Evolutionary conservation across 2,329 filamentous ascomycete species (phyloP).

Genomic region (Paraphoma sp.): DNA sequence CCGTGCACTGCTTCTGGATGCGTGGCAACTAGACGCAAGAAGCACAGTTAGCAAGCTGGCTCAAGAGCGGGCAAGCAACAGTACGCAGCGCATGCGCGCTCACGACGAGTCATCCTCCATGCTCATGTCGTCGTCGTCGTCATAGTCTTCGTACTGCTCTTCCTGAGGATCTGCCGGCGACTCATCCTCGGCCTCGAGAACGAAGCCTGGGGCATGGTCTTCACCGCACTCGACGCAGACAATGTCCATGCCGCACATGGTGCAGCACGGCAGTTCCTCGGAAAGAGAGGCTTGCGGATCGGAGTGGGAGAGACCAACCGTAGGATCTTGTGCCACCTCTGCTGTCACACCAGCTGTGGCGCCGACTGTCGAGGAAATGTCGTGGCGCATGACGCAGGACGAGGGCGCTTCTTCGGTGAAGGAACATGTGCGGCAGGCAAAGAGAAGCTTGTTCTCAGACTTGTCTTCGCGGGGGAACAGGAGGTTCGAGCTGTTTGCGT

Average conservation of each 20-base stretch:
- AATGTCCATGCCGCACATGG: conserved; percentile 64
- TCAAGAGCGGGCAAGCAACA: conserved; percentile 45
- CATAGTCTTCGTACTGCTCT: conserved; percentile 22
- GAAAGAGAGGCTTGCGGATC: conserved; percentile 35
- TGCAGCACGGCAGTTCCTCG: conserved; percentile 58
- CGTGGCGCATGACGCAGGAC: conserved; percentile 93
- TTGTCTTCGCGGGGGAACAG: conserved; percentile 96
- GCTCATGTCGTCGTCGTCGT: conserved; percentile 32
- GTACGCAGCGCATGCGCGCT: conserved; percentile 33
- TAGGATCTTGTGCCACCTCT: conserved; percentile 96
- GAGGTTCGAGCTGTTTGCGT: conserved; percentile 78
- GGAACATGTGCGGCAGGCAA: conserved; percentile 93
- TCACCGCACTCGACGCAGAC: conserved; percentile 60
- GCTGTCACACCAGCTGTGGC: conserved; percentile 97
- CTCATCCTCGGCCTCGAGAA: conserved; percentile 53
- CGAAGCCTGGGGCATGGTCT: conserved; percentile 52
- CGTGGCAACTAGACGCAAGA: conserved; percentile 77
- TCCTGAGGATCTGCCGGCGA: conserved; percentile 31
- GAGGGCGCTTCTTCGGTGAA: conserved; percentile 87
- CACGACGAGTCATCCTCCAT: conserved; percentile 43
- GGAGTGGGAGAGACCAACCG: conserved; percentile 74
- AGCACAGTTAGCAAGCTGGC: conserved; percentile 46
- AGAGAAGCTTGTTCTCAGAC: conserved; percentile 82
- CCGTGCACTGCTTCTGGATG: conserved; percentile 83
- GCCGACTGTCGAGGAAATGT: conserved; percentile 87